Conservation (phyloP, 495 filamentous ascomycete species). For the Pyrenula massariospora region DNA sequence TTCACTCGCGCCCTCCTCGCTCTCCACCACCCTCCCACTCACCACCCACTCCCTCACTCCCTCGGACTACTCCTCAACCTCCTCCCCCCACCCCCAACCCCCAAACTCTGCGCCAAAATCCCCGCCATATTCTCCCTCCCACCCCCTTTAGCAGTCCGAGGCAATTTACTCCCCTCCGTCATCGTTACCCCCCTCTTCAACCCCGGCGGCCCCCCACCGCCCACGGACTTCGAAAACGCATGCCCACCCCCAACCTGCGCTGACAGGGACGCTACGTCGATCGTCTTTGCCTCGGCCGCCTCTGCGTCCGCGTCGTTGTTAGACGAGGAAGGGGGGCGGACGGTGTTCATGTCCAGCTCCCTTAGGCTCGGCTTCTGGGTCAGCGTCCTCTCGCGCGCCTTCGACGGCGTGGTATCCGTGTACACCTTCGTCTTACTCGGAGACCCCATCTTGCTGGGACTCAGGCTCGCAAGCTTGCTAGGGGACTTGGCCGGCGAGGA, state of each 20-base stretch:
- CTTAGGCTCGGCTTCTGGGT: constrained; percentile 36
- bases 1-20: too few species aligned
- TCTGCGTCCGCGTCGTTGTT: constrained; percentile 14
- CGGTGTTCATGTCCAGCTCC: constrained; percentile 44
- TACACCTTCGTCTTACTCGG: constrained; percentile 30
- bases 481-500: constrained; percentile 15
- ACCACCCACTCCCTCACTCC: constrained; percentile 1
- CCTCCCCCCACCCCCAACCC: constrained; percentile 8
- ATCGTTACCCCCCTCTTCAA: constrained; percentile 25
- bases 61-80: constrained; percentile 17
- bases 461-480: constrained; percentile 23
- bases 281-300: not conserved
- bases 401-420: constrained; percentile 30
- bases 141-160: constrained; percentile 8
- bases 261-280: constrained; percentile 11
- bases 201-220: constrained; percentile 9
- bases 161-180: constrained; percentile 12
- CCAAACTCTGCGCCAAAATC: constrained; percentile 8
- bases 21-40: not conserved
- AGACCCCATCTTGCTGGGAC: constrained; percentile 12
- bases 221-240: not conserved
- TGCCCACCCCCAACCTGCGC: not conserved
- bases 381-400: constrained; percentile 16
- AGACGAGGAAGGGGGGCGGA: constrained; percentile 19
- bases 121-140: constrained; percentile 1